These are phyloP conservation scores for Penstemon barbatus DNA, from an alignment of 257 asterid genomes.

Conservation along the genomic window DNA sequence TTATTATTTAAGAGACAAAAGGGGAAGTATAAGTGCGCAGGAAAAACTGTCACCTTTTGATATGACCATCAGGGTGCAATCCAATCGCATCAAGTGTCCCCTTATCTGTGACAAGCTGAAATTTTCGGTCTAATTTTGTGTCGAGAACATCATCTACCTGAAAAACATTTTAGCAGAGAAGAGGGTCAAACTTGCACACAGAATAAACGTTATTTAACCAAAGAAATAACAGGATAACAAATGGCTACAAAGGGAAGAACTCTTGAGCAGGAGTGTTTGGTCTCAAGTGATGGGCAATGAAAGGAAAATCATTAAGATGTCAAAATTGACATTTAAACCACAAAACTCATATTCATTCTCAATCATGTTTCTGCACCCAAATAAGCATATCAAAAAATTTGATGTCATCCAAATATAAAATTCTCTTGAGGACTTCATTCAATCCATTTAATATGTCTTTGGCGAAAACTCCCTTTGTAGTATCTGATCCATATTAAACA, in stretches of 20 bases:
- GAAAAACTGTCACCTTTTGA: slow-evolving; percentile 61
- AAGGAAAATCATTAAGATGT: not conserved
- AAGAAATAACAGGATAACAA: slow-evolving; percentile 12
- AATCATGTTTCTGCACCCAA: not conserved
- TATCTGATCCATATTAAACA: too few relatives aligned
- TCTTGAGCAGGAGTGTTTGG: not conserved
- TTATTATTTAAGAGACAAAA: slow-evolving; percentile 2
- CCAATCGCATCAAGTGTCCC: slow-evolving; percentile 99
- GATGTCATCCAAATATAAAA: too few relatives aligned
- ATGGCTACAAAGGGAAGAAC: slow-evolving; percentile 1
- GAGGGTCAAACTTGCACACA: slow-evolving; percentile 14
- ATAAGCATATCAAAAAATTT: too few relatives aligned
- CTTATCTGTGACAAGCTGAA: slow-evolving; percentile 86
- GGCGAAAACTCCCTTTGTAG: too few relatives aligned
- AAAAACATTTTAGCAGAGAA: slow-evolving; percentile 29
- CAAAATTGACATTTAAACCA: not conserved
- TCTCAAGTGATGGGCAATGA: not conserved
- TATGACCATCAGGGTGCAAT: slow-evolving; percentile 93
- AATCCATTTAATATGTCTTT: too few relatives aligned
- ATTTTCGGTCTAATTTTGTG: slow-evolving; percentile 73
- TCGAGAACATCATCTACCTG: slow-evolving; percentile 97
- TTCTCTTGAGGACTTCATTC: too few relatives aligned
- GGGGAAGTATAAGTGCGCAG: slow-evolving; percentile 4
- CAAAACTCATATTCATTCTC: not conserved
- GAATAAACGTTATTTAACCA: slow-evolving; percentile 3